Evolutionary conservation across 495 filamentous ascomycete genomes (phyloP).

Genomic region (Antarctomyces pellizariae): DNA sequence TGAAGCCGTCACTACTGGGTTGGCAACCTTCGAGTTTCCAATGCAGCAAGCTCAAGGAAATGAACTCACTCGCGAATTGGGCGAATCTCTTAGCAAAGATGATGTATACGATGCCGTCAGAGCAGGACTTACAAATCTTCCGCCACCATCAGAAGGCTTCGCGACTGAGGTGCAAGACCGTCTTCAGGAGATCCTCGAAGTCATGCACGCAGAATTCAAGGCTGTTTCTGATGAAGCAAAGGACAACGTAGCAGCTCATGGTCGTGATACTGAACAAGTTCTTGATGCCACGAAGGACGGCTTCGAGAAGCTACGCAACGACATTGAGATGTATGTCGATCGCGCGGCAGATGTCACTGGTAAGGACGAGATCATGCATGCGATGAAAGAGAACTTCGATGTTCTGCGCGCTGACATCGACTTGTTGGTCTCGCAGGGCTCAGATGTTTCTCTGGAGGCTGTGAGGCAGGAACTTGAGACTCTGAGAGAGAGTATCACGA

Average conservation of each 20-base stretch:
- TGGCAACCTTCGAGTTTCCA: conserved; percentile 48
- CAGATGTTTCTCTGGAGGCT: conserved; percentile 29
- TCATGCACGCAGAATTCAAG: conserved; percentile 42
- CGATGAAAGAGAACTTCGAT: conserved; percentile 47
- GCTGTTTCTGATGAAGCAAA: conserved; percentile 38
- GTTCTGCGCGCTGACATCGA: conserved; percentile 50
- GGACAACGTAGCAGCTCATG: conserved; percentile 48
- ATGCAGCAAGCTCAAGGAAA: no score
- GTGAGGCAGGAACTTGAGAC: conserved; percentile 59
- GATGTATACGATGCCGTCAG: conserved; percentile 44
- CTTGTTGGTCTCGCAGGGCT: conserved; percentile 18
- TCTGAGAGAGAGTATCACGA: conserved; percentile 50
- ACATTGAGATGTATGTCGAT: conserved; percentile 63
- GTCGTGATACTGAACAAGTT: conserved; percentile 56
- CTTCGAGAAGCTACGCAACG: conserved; percentile 50
- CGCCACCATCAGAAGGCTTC: conserved; percentile 22
- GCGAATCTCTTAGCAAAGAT: conserved; percentile 36
- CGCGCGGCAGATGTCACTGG: conserved; percentile 36
- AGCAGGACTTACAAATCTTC: conserved; percentile 29
- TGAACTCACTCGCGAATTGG: no score
- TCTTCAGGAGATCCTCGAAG: conserved; percentile 49
- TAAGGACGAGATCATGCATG: conserved; percentile 59
- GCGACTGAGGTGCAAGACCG: conserved; percentile 46
- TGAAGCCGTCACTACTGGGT: conserved; percentile 33
- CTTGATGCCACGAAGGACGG: conserved; percentile 71